phyloP scores from a whole-genome alignment of 108 stramenopile genomes.

The Nitzschia sp. region DNA sequence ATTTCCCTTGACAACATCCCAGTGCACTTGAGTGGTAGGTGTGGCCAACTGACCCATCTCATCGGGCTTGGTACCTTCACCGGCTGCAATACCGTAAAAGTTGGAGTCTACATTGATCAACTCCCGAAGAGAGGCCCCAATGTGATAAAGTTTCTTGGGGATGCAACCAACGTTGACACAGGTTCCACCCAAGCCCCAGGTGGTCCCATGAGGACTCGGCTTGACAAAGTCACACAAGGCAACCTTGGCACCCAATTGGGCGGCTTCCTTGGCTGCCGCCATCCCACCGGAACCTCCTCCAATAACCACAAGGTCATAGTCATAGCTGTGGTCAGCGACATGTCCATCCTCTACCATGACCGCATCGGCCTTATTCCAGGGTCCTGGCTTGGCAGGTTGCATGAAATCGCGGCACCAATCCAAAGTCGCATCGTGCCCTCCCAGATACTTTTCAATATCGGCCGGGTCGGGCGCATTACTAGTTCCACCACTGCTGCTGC shows the following conservation, averaged over 20 bases:
- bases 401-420: conserved; percentile 73
- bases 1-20: conserved; percentile 76
- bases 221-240: conserved; percentile 97
- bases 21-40: conserved; percentile 40
- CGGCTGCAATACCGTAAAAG: conserved; percentile 68
- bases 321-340: conserved; percentile 68
- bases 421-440: conserved; percentile 82
- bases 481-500: not conserved
- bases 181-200: conserved; percentile 98
- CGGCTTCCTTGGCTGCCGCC: conserved; percentile 92
- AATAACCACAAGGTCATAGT: conserved; percentile 96
- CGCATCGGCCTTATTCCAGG: not conserved
- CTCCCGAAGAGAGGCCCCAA: conserved; percentile 75
- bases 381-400: conserved; percentile 17
- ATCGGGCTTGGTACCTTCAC: conserved; percentile 23
- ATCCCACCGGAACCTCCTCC: conserved; percentile 98
- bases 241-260: conserved; percentile 90
- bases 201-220: conserved; percentile 90
- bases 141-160: conserved; percentile 98
- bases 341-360: conserved; percentile 71
- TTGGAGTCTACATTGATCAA: conserved; percentile 49
- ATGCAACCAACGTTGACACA: conserved; percentile 98
- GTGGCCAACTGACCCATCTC: conserved; percentile 25
- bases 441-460: conserved; percentile 68
- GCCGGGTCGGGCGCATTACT: conserved; percentile 41